Evolutionary conservation across 208 protist genomes (phyloP).

Genomic region (Vickermania spadyakhi): DNA sequence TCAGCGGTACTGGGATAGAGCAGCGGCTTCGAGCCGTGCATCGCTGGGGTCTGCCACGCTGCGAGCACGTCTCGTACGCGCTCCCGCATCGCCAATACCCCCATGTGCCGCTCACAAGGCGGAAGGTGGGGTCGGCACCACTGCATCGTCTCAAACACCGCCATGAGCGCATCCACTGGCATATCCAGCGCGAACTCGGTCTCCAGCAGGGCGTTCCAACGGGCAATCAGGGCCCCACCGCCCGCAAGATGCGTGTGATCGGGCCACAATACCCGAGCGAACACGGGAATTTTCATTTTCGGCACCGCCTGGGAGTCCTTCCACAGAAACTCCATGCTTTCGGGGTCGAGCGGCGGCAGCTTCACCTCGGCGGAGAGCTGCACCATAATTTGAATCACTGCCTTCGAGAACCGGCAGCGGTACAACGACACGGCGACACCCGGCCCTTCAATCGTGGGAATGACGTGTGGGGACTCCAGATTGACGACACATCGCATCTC

Average conservation of each 20-base stretch:
- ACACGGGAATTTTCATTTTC: conserved; percentile 79
- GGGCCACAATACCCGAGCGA: conserved; percentile 79
- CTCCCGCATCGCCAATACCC: conserved; percentile 70
- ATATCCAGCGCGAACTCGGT: conserved; percentile 79
- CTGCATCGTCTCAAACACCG: conserved; percentile 59
- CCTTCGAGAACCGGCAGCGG: conserved; percentile 83
- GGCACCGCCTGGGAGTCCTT: conserved; percentile 78
- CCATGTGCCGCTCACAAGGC: conserved; percentile 34
- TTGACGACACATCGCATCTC: conserved; percentile 75
- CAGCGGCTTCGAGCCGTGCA: conserved; percentile 5
- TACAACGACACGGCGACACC: conserved; percentile 77
- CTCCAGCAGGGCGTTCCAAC: conserved; percentile 60
- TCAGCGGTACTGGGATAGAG: conserved; percentile 83
- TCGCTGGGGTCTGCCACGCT: conserved; percentile 13
- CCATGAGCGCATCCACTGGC: conserved; percentile 63
- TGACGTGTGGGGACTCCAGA: conserved; percentile 62
- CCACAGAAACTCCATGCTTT: conserved; percentile 77
- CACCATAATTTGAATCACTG: conserved; percentile 74
- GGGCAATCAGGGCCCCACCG: conserved; percentile 43
- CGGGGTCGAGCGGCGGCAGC: conserved; percentile 81
- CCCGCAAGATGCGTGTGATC: conserved; percentile 56
- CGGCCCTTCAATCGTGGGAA: conserved; percentile 65
- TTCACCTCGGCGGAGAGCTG: conserved; percentile 87
- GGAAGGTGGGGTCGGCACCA: conserved; percentile 27
- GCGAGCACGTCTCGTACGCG: conserved; percentile 61